Conservation (phyloP, 2,329 filamentous ascomycete species). For the Aspergillus spinulosporus region DNA sequence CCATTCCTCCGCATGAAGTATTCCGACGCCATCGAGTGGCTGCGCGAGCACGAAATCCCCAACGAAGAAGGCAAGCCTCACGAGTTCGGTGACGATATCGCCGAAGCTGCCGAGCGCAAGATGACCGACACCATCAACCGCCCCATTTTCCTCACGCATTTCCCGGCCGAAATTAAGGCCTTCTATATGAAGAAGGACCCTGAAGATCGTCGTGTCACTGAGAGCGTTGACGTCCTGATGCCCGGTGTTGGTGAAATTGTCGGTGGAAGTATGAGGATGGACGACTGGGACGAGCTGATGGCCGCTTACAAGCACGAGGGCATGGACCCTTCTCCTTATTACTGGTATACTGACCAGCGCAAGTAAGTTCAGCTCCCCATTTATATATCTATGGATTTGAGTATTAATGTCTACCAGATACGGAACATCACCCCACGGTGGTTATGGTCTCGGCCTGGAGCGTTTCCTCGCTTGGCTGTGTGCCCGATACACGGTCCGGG, state of each 20-base stretch:
- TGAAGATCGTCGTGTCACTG: slow-evolving; percentile 78
- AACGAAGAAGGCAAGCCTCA: slow-evolving; percentile 93
- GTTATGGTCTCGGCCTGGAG: slow-evolving; percentile 90
- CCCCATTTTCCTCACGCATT: slow-evolving; percentile 95
- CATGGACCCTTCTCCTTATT: slow-evolving; percentile 82
- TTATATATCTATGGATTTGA: neutral
- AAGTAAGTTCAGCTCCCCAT: slow-evolving; percentile 60
- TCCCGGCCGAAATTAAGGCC: slow-evolving; percentile 95
- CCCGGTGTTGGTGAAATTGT: slow-evolving; percentile 97
- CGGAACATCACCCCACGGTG: slow-evolving; percentile 86
- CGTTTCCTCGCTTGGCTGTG: slow-evolving; percentile 71
- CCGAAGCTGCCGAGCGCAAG: slow-evolving; percentile 89
- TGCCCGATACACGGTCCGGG: slow-evolving; percentile 64
- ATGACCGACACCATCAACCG: slow-evolving; percentile 98
- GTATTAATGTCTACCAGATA: slow-evolving; percentile 58
- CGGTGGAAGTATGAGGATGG: slow-evolving; percentile 94
- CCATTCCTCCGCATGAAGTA: slow-evolving; percentile 97
- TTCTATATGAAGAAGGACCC: slow-evolving; percentile 98
- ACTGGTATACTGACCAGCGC: slow-evolving; percentile 98
- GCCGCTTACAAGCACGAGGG: slow-evolving; percentile 82
- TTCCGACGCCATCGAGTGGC: slow-evolving; percentile 89
- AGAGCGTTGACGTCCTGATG: slow-evolving; percentile 86
- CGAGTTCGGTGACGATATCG: slow-evolving; percentile 94
- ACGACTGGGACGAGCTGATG: slow-evolving; percentile 85
- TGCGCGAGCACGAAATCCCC: slow-evolving; percentile 81